Evolutionary conservation across 2,329 filamentous ascomycete species (phyloP).

Genomic region (Penicillium sp.): DNA sequence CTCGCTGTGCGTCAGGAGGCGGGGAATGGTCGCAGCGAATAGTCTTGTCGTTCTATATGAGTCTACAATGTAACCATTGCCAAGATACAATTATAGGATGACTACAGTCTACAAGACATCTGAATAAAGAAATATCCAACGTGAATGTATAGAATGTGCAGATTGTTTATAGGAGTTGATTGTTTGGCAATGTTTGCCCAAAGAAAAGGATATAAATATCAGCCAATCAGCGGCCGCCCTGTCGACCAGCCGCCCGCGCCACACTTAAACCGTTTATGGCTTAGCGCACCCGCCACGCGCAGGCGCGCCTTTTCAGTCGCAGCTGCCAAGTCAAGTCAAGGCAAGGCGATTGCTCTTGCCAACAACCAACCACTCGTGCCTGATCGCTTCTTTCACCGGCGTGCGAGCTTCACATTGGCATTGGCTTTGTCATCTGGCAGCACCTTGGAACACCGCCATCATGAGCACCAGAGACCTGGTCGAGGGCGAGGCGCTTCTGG

Average conservation of each 20-base stretch:
- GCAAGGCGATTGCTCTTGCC: neutral
- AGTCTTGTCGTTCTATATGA: too few relatives aligned
- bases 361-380: neutral
- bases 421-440: neutral
- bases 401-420: neutral
- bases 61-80: too few relatives aligned
- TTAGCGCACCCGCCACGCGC: slow-evolving; percentile 11
- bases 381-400: neutral
- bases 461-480: slow-evolving; percentile 68
- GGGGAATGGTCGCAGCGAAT: neutral
- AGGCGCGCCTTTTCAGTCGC: slow-evolving; percentile 8
- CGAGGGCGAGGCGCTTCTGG: slow-evolving; percentile 79
- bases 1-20: neutral
- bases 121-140: too few relatives aligned
- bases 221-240: neutral
- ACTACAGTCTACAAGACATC: too few relatives aligned
- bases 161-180: too few relatives aligned
- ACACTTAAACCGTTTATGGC: neutral
- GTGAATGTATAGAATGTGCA: too few relatives aligned
- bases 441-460: neutral
- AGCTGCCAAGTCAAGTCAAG: neutral
- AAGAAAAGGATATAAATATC: neutral
- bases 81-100: too few relatives aligned
- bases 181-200: too few relatives aligned
- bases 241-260: neutral